Percentiles rank a stretch among this genome's conserved stretches.
Conservation (phyloP, 2,329 filamentous ascomycete species). For the Neonectria neomacrospora region DNA sequence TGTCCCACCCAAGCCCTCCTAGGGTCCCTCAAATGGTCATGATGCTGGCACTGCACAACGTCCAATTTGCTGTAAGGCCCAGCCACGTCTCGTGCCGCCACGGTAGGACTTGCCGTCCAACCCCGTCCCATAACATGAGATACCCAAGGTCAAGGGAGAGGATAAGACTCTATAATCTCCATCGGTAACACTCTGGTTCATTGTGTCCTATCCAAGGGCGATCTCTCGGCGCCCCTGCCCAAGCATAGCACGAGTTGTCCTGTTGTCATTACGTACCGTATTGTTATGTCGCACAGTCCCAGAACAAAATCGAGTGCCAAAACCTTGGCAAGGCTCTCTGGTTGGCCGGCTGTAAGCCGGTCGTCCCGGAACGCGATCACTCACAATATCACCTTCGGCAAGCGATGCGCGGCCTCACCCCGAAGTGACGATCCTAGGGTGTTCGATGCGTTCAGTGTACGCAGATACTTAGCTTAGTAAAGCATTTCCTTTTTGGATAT, state of each 20-base stretch:
- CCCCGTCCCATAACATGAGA: background rate
- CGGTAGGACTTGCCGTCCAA: background rate
- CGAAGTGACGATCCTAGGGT: slow-evolving; percentile 15
- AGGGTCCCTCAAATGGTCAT: slow-evolving; percentile 6
- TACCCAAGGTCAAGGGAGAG: background rate
- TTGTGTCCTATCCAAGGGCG: slow-evolving; percentile 13
- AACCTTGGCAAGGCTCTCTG: slow-evolving; percentile 19
- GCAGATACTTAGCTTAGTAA: no score
- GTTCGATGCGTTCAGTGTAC: slow-evolving; percentile 1
- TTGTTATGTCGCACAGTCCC: slow-evolving; percentile 20
- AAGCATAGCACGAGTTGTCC: slow-evolving; percentile 12
- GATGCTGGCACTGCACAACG: background rate
- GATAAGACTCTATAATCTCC: slow-evolving; percentile 10
- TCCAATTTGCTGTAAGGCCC: background rate
- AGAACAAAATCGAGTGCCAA: slow-evolving; percentile 14
- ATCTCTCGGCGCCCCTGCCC: slow-evolving; percentile 16
- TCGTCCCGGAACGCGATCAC: slow-evolving; percentile 15
- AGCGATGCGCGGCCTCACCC: slow-evolving; percentile 9
- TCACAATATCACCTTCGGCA: slow-evolving; percentile 5
- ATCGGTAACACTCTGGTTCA: slow-evolving; percentile 17
- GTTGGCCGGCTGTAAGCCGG: slow-evolving; percentile 18
- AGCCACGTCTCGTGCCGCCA: slow-evolving; percentile 6
- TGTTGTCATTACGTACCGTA: slow-evolving; percentile 10
- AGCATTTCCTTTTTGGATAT: slow-evolving; percentile 1
- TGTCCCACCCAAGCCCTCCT: slow-evolving; percentile 18